Conservation (phyloP, 768 basidiomycete species). For the Tylopilus felleus region DNA sequence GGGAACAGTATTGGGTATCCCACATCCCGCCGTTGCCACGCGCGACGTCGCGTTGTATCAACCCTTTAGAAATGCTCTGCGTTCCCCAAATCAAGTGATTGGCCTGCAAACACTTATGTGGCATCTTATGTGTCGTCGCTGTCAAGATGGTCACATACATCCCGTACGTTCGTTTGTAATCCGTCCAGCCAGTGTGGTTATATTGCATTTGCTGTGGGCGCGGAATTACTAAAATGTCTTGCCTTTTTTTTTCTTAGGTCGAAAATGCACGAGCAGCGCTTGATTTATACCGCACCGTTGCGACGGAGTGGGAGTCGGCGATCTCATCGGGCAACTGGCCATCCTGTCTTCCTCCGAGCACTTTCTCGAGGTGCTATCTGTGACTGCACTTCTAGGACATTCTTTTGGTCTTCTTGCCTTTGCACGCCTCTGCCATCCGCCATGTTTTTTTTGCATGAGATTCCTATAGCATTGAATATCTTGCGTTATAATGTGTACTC, state of each 20-base stretch:
- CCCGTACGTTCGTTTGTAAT: conserved; percentile 49
- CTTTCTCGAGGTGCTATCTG: conserved; percentile 77
- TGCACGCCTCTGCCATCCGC: background rate
- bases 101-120: conserved; percentile 79
- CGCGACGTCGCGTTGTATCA: conserved; percentile 79
- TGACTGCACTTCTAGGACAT: conserved; percentile 27
- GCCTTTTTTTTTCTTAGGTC: conserved; percentile 40
- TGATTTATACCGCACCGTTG: conserved; percentile 53
- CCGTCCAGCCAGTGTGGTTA: background rate
- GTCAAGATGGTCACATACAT: conserved; percentile 68
- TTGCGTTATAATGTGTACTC: conserved; percentile 24
- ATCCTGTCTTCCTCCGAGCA: conserved; percentile 68
- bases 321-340: conserved; percentile 69
- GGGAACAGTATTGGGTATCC: conserved; percentile 67
- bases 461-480: conserved; percentile 9
- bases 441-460: conserved; percentile 6
- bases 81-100: conserved; percentile 60
- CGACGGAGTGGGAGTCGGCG: conserved; percentile 62
- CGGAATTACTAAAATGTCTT: conserved; percentile 10
- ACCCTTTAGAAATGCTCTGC: conserved; percentile 73
- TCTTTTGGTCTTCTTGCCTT: conserved; percentile 16
- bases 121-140: conserved; percentile 77
- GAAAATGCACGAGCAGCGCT: conserved; percentile 70
- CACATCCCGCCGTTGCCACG: conserved; percentile 73
- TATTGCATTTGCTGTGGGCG: conserved; percentile 1